Evolutionary conservation across 352 stramenopile genomes (phyloP).

Genomic region (Pythium aquatile): DNA sequence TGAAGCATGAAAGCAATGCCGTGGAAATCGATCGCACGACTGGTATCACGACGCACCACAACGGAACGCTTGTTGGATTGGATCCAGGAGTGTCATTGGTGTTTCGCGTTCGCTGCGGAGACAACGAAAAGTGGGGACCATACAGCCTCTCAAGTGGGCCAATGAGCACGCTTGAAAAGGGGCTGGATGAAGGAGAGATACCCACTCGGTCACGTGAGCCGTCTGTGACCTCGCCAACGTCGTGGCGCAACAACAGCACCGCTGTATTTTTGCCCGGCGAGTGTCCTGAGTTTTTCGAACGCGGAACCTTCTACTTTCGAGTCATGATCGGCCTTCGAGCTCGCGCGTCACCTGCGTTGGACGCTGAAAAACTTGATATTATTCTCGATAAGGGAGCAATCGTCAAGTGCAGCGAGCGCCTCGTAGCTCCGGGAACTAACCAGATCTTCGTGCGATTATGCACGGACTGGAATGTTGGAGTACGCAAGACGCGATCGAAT

Average conservation of each 20-base stretch:
- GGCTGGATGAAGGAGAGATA: slow-evolving; percentile 7
- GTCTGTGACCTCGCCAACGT: background rate
- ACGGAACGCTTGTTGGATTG: slow-evolving; percentile 38
- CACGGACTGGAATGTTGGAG: slow-evolving; percentile 26
- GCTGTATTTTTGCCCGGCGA: slow-evolving; percentile 39
- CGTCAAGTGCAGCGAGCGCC: slow-evolving; percentile 39
- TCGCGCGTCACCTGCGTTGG: slow-evolving; percentile 28
- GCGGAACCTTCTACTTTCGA: slow-evolving; percentile 38
- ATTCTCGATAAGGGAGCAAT: slow-evolving; percentile 36
- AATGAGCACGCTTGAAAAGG: slow-evolving; percentile 37
- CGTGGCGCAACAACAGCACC: slow-evolving; percentile 11
- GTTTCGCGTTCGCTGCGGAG: slow-evolving; percentile 40
- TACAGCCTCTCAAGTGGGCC: slow-evolving; percentile 37
- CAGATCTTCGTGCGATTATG: slow-evolving; percentile 39
- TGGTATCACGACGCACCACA: slow-evolving; percentile 27
- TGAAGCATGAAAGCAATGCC: slow-evolving; percentile 33
- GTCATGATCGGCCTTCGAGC: slow-evolving; percentile 34
- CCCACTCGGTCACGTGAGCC: slow-evolving; percentile 5
- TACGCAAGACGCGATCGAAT: slow-evolving; percentile 9
- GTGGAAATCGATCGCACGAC: slow-evolving; percentile 19
- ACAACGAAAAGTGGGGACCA: slow-evolving; percentile 35
- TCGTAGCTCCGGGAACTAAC: slow-evolving; percentile 34
- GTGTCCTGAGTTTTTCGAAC: slow-evolving; percentile 41
- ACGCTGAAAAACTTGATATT: slow-evolving; percentile 33
- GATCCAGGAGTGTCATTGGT: slow-evolving; percentile 35